Conservation (phyloP, 257 asterid species). For the Leptodermis oblonga region DNA sequence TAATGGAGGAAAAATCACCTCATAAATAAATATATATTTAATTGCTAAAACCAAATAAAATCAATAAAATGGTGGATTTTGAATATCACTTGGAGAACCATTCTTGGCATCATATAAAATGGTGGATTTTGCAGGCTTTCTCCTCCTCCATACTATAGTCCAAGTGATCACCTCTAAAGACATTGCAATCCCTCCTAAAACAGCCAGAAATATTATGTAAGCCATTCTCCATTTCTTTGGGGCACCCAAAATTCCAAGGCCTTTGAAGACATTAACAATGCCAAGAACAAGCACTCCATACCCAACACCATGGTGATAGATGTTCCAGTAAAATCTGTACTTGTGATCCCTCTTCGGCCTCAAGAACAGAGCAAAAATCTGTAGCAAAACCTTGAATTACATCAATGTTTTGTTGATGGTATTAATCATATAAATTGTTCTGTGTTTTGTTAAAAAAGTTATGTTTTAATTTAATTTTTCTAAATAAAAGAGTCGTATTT, state of each 20-base stretch:
- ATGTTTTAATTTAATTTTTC: too few relatives aligned
- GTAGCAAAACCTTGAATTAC: background rate
- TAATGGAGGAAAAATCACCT: background rate
- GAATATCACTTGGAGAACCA: conserved; percentile 10
- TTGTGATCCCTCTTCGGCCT: conserved; percentile 30
- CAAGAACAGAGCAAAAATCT: conserved; percentile 22
- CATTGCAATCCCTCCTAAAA: conserved; percentile 9
- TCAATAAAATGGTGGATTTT: conserved; percentile 11
- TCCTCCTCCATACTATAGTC: conserved; percentile 2
- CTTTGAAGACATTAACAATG: conserved; percentile 27
- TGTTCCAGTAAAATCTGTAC: conserved; percentile 26
- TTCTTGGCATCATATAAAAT: conserved; percentile 4
- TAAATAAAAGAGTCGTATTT: too few relatives aligned
- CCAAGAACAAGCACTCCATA: conserved; percentile 22
- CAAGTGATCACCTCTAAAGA: conserved; percentile 9
- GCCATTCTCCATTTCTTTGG: conserved; percentile 20
- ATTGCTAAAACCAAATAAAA: background rate
- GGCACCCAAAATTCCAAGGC: conserved; percentile 18
- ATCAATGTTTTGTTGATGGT: background rate
- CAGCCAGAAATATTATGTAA: conserved; percentile 12
- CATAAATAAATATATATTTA: too few relatives aligned
- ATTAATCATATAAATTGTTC: too few relatives aligned
- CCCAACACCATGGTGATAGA: conserved; percentile 21
- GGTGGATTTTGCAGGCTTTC: background rate
- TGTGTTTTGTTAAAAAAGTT: too few relatives aligned